A percentile compares a stretch with the other conserved stretches of the same genome.
phyloP scores from a whole-genome alignment of 2,329 filamentous ascomycete species.

The Arthrobotrys conoides region DNA sequence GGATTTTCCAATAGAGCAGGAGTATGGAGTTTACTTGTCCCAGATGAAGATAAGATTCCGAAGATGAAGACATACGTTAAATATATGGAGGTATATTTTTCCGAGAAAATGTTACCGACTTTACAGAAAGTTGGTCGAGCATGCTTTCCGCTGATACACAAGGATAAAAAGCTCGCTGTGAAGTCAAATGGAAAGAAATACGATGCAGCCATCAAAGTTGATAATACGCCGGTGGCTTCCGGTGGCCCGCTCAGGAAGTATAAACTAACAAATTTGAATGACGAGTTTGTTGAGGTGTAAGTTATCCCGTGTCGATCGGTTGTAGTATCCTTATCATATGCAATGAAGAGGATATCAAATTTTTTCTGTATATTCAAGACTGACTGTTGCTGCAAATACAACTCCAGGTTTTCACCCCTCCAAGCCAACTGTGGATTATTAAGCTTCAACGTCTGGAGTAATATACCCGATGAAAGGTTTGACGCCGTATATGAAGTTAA shows the following conservation, averaged over 20 bases:
- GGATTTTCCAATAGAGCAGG: slow-evolving; percentile 9
- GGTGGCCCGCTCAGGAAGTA: no score
- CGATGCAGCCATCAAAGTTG: background rate
- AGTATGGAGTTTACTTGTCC: slow-evolving; percentile 25
- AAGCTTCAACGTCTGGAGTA: slow-evolving; percentile 27
- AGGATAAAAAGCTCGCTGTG: background rate
- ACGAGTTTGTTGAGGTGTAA: slow-evolving; percentile 1
- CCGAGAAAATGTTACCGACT: background rate
- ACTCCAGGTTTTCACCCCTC: slow-evolving; percentile 22
- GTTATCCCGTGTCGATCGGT: background rate
- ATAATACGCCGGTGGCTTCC: no score
- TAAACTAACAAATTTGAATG: background rate
- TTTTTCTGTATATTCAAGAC: background rate
- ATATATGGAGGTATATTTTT: slow-evolving; percentile 32
- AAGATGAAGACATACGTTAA: background rate
- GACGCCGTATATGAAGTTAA: slow-evolving; percentile 31
- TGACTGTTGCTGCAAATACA: background rate
- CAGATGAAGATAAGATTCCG: slow-evolving; percentile 7
- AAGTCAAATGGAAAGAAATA: background rate
- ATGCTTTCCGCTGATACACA: background rate
- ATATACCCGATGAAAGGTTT: slow-evolving; percentile 33
- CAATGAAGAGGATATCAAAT: no score
- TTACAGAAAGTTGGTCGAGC: background rate
- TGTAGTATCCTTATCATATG: no score
- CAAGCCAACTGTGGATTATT: slow-evolving; percentile 29